These are phyloP conservation scores for Fusarium hainanense DNA, from an alignment of 2,329 filamentous ascomycete species.

Conservation along the genomic window DNA sequence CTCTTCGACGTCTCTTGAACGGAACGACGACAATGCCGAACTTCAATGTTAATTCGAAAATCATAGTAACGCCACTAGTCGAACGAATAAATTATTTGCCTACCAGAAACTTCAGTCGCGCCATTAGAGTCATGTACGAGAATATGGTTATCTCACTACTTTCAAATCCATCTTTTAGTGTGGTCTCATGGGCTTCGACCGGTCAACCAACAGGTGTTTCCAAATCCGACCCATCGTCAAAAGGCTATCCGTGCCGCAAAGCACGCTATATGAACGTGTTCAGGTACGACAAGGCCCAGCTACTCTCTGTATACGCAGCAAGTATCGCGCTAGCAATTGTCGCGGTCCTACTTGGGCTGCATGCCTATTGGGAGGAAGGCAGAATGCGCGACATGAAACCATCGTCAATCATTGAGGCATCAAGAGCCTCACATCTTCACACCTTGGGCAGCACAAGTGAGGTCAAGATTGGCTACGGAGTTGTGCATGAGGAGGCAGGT, in stretches of 20 bases:
- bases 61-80: conserved; percentile 15
- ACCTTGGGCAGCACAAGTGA: fast-evolving
- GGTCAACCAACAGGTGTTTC: not conserved
- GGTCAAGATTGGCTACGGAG: not conserved
- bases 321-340: not conserved
- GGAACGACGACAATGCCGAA: fast-evolving
- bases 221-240: not conserved
- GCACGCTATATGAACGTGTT: not conserved
- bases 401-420: not conserved
- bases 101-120: fast-evolving
- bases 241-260: not conserved
- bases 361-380: not conserved
- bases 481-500: not conserved
- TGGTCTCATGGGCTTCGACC: not conserved
- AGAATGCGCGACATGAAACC: conserved; percentile 20
- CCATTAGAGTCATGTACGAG: not conserved
- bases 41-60: not conserved
- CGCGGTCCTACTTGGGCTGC: fast-evolving
- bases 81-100: not conserved
- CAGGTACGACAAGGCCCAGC: not conserved
- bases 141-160: not conserved
- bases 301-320: not conserved
- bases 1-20: fast-evolving
- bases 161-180: fast-evolving
- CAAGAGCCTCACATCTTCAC: not conserved